Base-by-base conservation (phyloP, 495 filamentous ascomycete genomes). In the Oidiodendron maius region DNA sequence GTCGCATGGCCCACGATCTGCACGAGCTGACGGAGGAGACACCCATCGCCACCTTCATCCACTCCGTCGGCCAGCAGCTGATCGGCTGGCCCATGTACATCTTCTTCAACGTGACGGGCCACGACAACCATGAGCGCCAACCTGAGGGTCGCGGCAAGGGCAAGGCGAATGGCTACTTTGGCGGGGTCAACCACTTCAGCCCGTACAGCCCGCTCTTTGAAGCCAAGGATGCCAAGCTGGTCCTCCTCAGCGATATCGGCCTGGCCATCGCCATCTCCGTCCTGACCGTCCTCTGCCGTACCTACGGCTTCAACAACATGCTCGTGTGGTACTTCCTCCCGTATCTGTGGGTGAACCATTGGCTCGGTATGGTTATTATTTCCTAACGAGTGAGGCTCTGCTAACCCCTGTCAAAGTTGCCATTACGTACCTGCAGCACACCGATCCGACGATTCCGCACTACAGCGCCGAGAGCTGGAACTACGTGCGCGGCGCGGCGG, bases 341-440 rank as follows among this genome's bases (percentile, higher is more conserved):
- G 9, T 98, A 96, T 65, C 72, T 97, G 53, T 96, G 91, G 91
- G 93, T 97, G 20, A 95, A 98, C 78, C 91, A 97, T 80, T 98
- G 93, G 85, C 80, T 89, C 45, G 82, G 82, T 85, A 78, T 71
- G 81, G 70, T n/a, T n/a, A n/a, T n/a, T n/a, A n/a, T n/a, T n/a
- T n/a, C n/a, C n/a, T n/a, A n/a, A n/a, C n/a, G n/a, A n/a, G n/a
- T n/a, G 10, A 40, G 20, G 6, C 12, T 22, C 35, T 24, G 5
- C 54, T 50, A 67, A 65, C 76, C 43, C 65, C n/a, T n/a, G 56
- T 50, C 48, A 58, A 49, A 84, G 84, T 89, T 50, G 82, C 83
- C 56, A 87, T 89, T 65, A 95, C 89, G 48, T 95, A 81, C 72
- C 82, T 95, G 34, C 89, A 95, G 64, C 89, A 95, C 74, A 94